Percentiles rank a stretch among this genome's conserved stretches.
phyloP scores from a whole-genome alignment of 352 stramenopile genomes.

The Globisporangium lucens region DNA sequence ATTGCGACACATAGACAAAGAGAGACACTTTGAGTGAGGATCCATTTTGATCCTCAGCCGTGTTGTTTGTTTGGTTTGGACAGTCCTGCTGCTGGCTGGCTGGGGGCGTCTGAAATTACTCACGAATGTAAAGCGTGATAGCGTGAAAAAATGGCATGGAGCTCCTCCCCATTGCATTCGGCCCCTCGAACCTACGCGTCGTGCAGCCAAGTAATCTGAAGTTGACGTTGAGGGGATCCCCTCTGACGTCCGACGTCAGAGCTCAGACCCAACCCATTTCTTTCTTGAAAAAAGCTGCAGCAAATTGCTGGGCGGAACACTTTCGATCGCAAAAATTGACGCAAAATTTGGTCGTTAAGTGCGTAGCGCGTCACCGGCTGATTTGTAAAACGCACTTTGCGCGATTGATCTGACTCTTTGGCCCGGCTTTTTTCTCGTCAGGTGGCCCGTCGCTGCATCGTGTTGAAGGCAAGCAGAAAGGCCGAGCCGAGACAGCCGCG shows the following conservation, averaged over 20 bases:
- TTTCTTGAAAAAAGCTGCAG: not conserved
- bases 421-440: not conserved
- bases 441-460: conserved; percentile 4
- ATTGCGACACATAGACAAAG: not conserved
- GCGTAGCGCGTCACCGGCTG: not conserved
- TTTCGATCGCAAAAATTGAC: not conserved
- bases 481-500: not conserved
- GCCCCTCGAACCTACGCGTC: not conserved
- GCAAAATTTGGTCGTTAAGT: not conserved
- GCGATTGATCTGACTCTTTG: conserved; percentile 1
- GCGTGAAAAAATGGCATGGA: not conserved
- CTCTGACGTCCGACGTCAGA: not conserved
- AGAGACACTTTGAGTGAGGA: not conserved
- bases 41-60: conserved; percentile 3
- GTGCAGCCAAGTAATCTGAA: conserved; percentile 7
- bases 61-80: conserved; percentile 1
- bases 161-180: not conserved
- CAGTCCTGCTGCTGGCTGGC: not conserved
- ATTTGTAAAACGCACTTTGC: conserved; percentile 1
- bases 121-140: not conserved
- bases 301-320: not conserved
- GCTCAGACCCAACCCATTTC: not conserved
- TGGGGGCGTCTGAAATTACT: not conserved
- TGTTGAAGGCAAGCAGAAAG: too few species aligned
- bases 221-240: conserved; percentile 4